Conservation (phyloP, 2,329 filamentous ascomycete species). For the Scytalidium lignicola region DNA sequence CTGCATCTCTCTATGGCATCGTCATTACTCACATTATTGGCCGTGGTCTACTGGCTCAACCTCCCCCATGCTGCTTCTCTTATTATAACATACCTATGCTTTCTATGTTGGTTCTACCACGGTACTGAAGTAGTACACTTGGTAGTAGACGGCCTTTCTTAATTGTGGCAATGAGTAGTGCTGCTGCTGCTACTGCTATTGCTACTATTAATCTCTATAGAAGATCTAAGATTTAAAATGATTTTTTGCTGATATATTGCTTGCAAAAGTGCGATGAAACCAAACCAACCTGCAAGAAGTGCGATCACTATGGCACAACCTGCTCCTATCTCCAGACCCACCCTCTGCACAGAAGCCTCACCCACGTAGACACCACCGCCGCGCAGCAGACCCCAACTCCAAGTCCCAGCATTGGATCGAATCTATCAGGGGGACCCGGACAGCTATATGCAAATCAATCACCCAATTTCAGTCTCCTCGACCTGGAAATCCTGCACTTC, state of each 20-base stretch:
- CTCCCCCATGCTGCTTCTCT: too few species aligned
- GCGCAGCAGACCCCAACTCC: not conserved
- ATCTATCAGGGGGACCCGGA: not conserved
- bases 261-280: constrained; percentile 23
- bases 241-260: not conserved
- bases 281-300: constrained; percentile 24
- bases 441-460: not conserved
- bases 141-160: too few species aligned
- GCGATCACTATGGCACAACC: constrained; percentile 17
- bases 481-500: constrained; percentile 38
- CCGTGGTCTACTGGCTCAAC: too few species aligned
- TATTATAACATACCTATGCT: too few species aligned
- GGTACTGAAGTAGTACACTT: too few species aligned
- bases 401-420: not conserved
- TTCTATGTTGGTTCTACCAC: too few species aligned
- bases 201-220: too few species aligned
- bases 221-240: not conserved
- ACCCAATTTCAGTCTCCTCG: constrained; percentile 25
- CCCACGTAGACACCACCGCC: constrained; percentile 1
- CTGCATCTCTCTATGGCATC: not conserved
- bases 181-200: too few species aligned
- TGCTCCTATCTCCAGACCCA: constrained; percentile 25
- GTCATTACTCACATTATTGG: too few species aligned
- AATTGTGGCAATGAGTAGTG: too few species aligned
- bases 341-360: constrained; percentile 11